Conservation (phyloP, 208 protist species). For the Leishmania gerbilli region DNA sequence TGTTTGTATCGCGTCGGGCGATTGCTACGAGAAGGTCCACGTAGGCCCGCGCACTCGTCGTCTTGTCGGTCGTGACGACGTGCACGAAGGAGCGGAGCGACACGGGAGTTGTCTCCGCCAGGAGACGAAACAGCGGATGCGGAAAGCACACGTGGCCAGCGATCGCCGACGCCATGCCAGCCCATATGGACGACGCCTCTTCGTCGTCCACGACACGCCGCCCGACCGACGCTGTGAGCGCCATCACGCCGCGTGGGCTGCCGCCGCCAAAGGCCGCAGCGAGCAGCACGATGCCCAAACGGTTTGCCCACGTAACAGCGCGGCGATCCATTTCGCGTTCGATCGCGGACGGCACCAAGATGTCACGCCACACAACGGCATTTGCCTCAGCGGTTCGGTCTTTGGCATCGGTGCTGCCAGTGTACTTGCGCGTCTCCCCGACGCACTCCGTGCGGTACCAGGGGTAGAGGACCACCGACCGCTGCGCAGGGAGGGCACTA, state of each 20-base stretch:
- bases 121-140: constrained; percentile 9
- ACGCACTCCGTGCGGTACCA: constrained; percentile 24
- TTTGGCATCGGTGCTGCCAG: background rate
- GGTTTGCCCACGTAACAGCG: constrained; percentile 16
- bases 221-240: background rate
- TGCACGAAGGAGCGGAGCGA: constrained; percentile 8
- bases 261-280: constrained; percentile 28
- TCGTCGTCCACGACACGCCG: background rate
- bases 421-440: constrained; percentile 5
- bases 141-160: constrained; percentile 27
- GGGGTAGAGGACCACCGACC: constrained; percentile 11
- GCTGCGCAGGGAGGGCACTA: background rate
- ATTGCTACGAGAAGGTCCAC: constrained; percentile 12
- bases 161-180: constrained; percentile 13
- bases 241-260: constrained; percentile 13
- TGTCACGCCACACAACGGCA: constrained; percentile 10
- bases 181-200: constrained; percentile 13
- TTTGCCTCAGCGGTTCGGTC: background rate
- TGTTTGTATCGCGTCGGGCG: constrained; percentile 28
- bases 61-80: background rate
- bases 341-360: background rate
- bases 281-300: constrained; percentile 30
- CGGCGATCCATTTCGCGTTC: constrained; percentile 15
- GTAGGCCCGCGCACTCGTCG: constrained; percentile 5
- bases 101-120: constrained; percentile 21